Base-by-base conservation (phyloP, 805 yeast genomes). In the Groenewaldozyma salmanticensis region DNA sequence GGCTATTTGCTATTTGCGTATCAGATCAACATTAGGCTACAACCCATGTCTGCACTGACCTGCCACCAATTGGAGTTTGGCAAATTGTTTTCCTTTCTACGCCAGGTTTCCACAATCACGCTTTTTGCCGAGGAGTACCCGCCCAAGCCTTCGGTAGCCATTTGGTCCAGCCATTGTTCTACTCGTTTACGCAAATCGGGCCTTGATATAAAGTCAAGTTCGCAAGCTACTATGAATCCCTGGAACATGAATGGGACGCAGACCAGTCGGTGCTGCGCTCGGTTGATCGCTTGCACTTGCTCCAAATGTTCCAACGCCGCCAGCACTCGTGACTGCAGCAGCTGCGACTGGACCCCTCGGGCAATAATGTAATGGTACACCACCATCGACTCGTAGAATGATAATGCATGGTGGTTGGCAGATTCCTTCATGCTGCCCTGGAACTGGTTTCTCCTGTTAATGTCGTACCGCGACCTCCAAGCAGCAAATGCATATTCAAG, bases 161-260 rank as follows among this genome's bases (percentile, higher is more conserved):
- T 53, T n/a, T 55, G 54, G 3, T 66, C 47, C 42, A 60, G 43
- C 94, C 94, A 85, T 43, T 68, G 66, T 53, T 75, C 78, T 61
- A 75, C 84, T 33, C 85, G 79, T 44, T 69, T 61, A 48, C 82
- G 90, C 29, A 79, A 59, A 27, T 66, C 37, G 13, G 42, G 20
- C 18, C 37, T 21, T 1, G 59, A 51, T 4, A 79, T 42, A 5
- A 43, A 74, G 44, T 74, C 71, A 7, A 87, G 80, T 46, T 82
- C 86, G 52, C 92, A 80, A 0, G 94, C 95, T 1, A 90, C 87
- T 34, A 86, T 79, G 50, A 86, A 86, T 0, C 92, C 94, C 54
- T 82, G 90, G 92, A 95, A 86, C 51, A 84, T 77, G 27, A 84
- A 63, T 3, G 96, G 95, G 27, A 80, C 74, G 38, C 76, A 75